Evolutionary conservation across 2,329 filamentous ascomycete genomes (phyloP).

Genomic region (Huntiella moniliformis): DNA sequence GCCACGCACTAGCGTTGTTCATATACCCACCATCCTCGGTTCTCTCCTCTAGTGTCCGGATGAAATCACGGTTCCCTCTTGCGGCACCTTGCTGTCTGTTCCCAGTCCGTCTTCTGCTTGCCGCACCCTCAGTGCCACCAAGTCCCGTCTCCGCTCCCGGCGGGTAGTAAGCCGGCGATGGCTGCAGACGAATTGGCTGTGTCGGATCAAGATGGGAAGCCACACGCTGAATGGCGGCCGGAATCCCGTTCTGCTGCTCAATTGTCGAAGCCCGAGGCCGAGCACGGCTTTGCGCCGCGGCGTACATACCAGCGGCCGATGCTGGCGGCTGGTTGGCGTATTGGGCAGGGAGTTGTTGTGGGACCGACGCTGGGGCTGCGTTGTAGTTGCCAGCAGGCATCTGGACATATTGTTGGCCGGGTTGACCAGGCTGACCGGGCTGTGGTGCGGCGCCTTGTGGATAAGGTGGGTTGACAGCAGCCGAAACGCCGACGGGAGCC

Average conservation of each 20-base stretch:
- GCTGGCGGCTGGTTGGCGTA: conserved; percentile 35
- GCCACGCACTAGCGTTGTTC: conserved; percentile 20
- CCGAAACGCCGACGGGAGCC: conserved; percentile 7
- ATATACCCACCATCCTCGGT: conserved; percentile 87
- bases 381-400: conserved; percentile 4
- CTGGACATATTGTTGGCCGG: conserved; percentile 21
- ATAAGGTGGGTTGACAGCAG: conserved; percentile 4
- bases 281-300: conserved; percentile 38
- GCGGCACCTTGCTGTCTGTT: conserved; percentile 48
- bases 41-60: conserved; percentile 82
- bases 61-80: conserved; percentile 64
- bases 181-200: conserved; percentile 81
- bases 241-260: conserved; percentile 88
- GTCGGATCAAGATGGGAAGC: conserved; percentile 91
- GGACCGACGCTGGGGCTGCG: conserved; percentile 24
- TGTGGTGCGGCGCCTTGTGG: conserved; percentile 18
- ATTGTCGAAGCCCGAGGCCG: conserved; percentile 88
- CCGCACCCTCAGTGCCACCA: conserved; percentile 42
- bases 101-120: conserved; percentile 48
- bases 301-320: conserved; percentile 11
- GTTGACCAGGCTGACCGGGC: conserved; percentile 32
- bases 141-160: conserved; percentile 56
- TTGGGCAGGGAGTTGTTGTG: conserved; percentile 42
- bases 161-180: conserved; percentile 92
- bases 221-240: conserved; percentile 78